Percentiles rank a stretch among this genome's conserved stretches.
phyloP scores from a whole-genome alignment of 2,329 filamentous ascomycete genomes.

The Colletotrichum nymphaeae region DNA sequence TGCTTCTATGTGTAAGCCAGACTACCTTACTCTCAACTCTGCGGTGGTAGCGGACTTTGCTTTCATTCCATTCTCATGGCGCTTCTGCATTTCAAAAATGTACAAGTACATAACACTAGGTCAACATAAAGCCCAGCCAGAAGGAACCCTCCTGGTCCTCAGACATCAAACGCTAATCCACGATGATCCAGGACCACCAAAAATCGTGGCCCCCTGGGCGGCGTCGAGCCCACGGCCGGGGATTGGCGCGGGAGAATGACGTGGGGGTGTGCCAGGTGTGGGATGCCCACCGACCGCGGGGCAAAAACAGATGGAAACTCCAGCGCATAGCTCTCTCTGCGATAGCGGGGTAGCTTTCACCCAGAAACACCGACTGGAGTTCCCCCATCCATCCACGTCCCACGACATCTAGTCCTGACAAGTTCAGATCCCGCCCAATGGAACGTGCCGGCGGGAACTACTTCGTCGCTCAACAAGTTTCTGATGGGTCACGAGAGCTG shows the following conservation, averaged over 20 bases:
- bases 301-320: conserved; percentile 12
- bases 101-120: not conserved
- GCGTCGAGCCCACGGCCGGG: conserved; percentile 11
- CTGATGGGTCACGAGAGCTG: conserved; percentile 24
- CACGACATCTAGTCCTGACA: not conserved
- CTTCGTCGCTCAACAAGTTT: conserved; percentile 2
- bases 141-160: not conserved
- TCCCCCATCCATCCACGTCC: no score
- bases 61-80: not conserved
- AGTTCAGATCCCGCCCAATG: no score
- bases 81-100: not conserved
- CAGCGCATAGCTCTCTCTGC: not conserved
- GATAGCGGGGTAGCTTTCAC: conserved; percentile 31
- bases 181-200: not conserved
- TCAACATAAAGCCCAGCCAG: not conserved
- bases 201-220: not conserved
- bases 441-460: no score
- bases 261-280: conserved; percentile 19
- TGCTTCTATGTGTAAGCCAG: not conserved
- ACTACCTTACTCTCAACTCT: no score
- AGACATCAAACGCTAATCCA: not conserved
- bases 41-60: not conserved
- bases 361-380: not conserved
- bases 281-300: conserved; percentile 18
- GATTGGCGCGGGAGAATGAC: conserved; percentile 35